Percentiles rank a stretch among this genome's conserved stretches.
Evolutionary conservation across 2,329 filamentous ascomycete species (phyloP).

Genomic region (Penicillium sp.): DNA sequence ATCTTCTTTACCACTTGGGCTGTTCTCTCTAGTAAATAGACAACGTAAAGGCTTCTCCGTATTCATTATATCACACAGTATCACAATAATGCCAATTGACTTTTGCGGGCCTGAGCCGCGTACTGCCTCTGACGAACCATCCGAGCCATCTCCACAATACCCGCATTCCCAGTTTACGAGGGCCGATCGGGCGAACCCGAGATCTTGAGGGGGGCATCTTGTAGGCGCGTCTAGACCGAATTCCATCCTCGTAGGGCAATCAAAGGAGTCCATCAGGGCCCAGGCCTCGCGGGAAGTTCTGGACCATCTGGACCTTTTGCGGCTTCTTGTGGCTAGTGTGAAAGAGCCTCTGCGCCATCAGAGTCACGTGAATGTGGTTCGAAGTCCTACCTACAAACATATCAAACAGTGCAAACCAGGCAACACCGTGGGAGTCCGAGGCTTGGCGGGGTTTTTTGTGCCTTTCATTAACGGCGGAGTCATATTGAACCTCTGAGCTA

Average conservation of each 20-base stretch:
- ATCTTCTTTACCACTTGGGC: not conserved
- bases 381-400: slow-evolving; percentile 9
- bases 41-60: not conserved
- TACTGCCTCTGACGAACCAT: not conserved
- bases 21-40: no score
- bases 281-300: slow-evolving; percentile 36
- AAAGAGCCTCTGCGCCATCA: slow-evolving; percentile 6
- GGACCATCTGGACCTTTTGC: slow-evolving; percentile 35
- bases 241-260: slow-evolving; percentile 23
- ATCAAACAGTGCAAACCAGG: slow-evolving; percentile 35
- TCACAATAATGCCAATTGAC: not conserved
- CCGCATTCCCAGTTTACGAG: slow-evolving; percentile 5
- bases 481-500: slow-evolving; percentile 1
- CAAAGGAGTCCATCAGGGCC: slow-evolving; percentile 33
- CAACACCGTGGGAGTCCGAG: slow-evolving; percentile 31
- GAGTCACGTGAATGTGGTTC: slow-evolving; percentile 13
- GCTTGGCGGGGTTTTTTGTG: slow-evolving; percentile 41
- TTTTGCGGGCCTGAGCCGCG: not conserved
- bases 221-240: slow-evolving; percentile 35
- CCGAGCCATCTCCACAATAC: slow-evolving; percentile 8
- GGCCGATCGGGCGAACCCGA: slow-evolving; percentile 19
- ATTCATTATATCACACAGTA: slow-evolving; percentile 5
- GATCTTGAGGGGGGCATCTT: slow-evolving; percentile 9
- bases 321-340: slow-evolving; percentile 20
- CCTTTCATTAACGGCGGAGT: slow-evolving; percentile 24